Percentiles rank a stretch among this genome's conserved stretches.
Evolutionary conservation across 495 filamentous ascomycete genomes (phyloP).

Genomic region (Terfezia claveryi): DNA sequence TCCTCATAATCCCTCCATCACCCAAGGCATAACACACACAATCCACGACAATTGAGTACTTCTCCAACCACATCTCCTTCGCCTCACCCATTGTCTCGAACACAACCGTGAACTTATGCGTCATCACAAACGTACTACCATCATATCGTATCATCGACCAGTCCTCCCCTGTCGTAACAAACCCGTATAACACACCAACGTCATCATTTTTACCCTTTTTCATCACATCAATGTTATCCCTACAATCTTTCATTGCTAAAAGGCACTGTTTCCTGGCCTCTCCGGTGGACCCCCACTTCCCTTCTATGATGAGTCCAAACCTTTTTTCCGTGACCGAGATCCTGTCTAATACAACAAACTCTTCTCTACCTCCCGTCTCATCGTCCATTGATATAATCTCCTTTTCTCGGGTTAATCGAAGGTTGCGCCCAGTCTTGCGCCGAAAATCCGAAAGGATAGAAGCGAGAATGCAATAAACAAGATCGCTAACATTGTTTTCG

Average conservation of each 20-base stretch:
- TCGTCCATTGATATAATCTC: too few species aligned
- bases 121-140: not conserved
- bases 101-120: not conserved
- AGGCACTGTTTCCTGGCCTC: constrained; percentile 2
- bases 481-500: too few species aligned
- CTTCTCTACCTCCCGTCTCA: too few species aligned
- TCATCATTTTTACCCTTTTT: not conserved
- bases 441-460: too few species aligned
- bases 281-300: constrained; percentile 2
- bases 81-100: not conserved
- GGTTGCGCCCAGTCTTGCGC: too few species aligned
- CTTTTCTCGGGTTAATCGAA: too few species aligned
- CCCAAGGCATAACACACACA: not conserved
- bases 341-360: too few species aligned
- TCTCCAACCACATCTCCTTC: constrained; percentile 1
- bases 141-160: constrained; percentile 2
- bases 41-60: not conserved
- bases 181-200: constrained; percentile 1
- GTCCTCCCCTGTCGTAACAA: constrained; percentile 1
- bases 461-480: too few species aligned
- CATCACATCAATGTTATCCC: not conserved
- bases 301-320: not conserved
- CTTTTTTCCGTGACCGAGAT: too few species aligned
- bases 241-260: not conserved
- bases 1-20: not conserved